A percentile compares a stretch with the other conserved stretches of the same genome.
Conservation (phyloP, 352 stramenopile species). For the Globisporangium mamillatum region DNA sequence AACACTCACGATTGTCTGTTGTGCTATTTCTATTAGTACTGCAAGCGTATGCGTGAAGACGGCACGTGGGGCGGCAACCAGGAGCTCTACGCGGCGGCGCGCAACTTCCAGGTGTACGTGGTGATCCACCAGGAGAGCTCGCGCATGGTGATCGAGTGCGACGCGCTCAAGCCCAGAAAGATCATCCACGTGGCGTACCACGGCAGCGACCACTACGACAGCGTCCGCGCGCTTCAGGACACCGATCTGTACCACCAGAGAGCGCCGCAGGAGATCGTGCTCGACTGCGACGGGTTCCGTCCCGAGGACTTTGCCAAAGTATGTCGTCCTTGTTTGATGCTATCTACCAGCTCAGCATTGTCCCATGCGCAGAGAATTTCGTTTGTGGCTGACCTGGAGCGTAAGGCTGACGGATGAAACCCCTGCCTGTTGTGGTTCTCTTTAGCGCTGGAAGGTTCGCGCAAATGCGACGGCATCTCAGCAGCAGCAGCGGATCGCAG, state of each 20-base stretch:
- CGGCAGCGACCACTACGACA: conserved; percentile 83
- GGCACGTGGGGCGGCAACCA: conserved; percentile 83
- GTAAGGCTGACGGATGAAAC: background rate
- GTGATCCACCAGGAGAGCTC: conserved; percentile 70
- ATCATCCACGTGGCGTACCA: conserved; percentile 69
- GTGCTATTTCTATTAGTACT: conserved; percentile 46
- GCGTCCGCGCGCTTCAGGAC: conserved; percentile 54
- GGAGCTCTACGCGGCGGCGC: conserved; percentile 70
- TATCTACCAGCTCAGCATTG: background rate
- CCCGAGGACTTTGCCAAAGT: conserved; percentile 57
- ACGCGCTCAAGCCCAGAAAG: conserved; percentile 39
- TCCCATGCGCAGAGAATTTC: conserved; percentile 5
- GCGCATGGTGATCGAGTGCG: conserved; percentile 75
- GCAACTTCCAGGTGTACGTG: conserved; percentile 72
- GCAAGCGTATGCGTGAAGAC: conserved; percentile 71
- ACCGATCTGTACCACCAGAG: conserved; percentile 25
- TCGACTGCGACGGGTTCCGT: conserved; percentile 63
- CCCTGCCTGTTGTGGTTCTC: background rate
- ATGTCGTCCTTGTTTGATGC: conserved; percentile 9
- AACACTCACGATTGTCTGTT: background rate
- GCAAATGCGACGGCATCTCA: background rate
- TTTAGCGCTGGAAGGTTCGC: conserved; percentile 18
- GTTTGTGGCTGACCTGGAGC: background rate
- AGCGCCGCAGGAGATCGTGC: conserved; percentile 40
- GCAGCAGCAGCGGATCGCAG: conserved; percentile 1